phyloP scores from a whole-genome alignment of 2,329 filamentous ascomycete genomes.

The Talaromyces sp. region DNA sequence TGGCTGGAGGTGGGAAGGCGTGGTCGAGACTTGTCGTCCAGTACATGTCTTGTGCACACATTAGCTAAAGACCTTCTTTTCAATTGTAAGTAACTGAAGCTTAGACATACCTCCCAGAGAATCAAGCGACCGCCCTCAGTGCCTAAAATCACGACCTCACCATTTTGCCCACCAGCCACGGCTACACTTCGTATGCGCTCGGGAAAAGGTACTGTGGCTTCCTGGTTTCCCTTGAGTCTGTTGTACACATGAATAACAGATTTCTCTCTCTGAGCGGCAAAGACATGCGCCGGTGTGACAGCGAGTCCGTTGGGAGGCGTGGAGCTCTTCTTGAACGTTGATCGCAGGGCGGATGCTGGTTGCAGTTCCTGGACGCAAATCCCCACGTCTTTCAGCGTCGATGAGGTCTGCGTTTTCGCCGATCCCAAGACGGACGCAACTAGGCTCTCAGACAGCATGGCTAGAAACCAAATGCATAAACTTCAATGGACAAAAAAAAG shows the following conservation, averaged over 20 bases:
- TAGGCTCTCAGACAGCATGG: conserved; percentile 48
- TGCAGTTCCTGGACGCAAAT: conserved; percentile 82
- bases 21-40: conserved; percentile 41
- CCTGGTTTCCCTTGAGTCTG: conserved; percentile 76
- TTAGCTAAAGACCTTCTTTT: conserved; percentile 8
- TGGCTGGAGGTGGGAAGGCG: conserved; percentile 39
- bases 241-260: conserved; percentile 91
- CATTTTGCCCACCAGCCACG: conserved; percentile 60
- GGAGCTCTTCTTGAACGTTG: conserved; percentile 87
- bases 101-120: conserved; percentile 77
- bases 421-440: conserved; percentile 42
- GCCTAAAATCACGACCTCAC: conserved; percentile 66
- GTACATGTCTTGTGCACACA: conserved; percentile 33
- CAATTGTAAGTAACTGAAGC: too few species aligned
- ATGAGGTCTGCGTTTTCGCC: conserved; percentile 39
- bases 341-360: conserved; percentile 68
- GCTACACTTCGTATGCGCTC: conserved; percentile 78
- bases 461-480: conserved; percentile 11
- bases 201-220: conserved; percentile 80
- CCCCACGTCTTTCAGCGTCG: conserved; percentile 68
- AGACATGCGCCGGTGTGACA: conserved; percentile 76
- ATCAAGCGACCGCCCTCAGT: conserved; percentile 82
- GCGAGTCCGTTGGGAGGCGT: conserved; percentile 74
- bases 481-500: neutral
- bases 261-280: conserved; percentile 86